These are phyloP conservation scores for Cystobasidium ongulense DNA, from an alignment of 768 basidiomycete genomes.

Conservation along the genomic window DNA sequence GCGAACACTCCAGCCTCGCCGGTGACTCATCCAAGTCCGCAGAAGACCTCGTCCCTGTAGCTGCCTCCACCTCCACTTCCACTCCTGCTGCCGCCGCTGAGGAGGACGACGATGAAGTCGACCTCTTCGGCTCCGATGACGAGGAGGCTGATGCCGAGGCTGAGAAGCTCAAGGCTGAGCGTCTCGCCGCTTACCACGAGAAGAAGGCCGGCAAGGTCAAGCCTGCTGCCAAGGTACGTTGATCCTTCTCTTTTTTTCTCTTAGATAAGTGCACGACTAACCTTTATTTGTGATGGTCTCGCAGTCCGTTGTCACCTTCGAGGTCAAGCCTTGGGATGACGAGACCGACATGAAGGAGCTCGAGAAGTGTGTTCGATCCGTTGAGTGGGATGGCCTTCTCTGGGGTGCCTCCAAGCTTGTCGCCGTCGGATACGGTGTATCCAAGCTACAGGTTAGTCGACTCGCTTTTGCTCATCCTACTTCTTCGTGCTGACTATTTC, in stretches of 20 bases:
- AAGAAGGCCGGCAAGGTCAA: slow-evolving; percentile 90
- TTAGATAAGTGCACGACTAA: neutral
- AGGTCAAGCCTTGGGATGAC: slow-evolving; percentile 94
- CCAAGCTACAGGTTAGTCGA: slow-evolving; percentile 70
- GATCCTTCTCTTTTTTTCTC: slow-evolving; percentile 20
- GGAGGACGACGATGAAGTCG: slow-evolving; percentile 66
- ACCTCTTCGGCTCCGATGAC: slow-evolving; percentile 78
- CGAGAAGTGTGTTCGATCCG: slow-evolving; percentile 72
- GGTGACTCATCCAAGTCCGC: slow-evolving; percentile 56
- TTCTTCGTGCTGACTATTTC: neutral
- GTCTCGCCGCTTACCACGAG: slow-evolving; percentile 82
- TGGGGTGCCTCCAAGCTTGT: slow-evolving; percentile 88
- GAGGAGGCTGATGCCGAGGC: slow-evolving; percentile 77
- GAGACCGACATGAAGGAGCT: slow-evolving; percentile 91
- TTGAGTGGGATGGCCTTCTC: slow-evolving; percentile 80
- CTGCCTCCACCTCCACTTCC: slow-evolving; percentile 52
- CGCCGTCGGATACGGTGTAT: slow-evolving; percentile 84
- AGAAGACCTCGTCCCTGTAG: slow-evolving; percentile 56
- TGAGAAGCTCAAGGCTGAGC: slow-evolving; percentile 78
- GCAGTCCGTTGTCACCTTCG: slow-evolving; percentile 93
- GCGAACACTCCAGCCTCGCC: slow-evolving; percentile 68
- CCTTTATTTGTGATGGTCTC: neutral
- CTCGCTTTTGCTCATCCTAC: neutral
- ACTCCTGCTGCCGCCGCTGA: slow-evolving; percentile 48
- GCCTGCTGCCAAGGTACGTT: slow-evolving; percentile 67